A percentile compares a stretch with the other conserved stretches of the same genome.
Conservation (phyloP, 2,329 filamentous ascomycete species). For the Pezizomycotina sp. region DNA sequence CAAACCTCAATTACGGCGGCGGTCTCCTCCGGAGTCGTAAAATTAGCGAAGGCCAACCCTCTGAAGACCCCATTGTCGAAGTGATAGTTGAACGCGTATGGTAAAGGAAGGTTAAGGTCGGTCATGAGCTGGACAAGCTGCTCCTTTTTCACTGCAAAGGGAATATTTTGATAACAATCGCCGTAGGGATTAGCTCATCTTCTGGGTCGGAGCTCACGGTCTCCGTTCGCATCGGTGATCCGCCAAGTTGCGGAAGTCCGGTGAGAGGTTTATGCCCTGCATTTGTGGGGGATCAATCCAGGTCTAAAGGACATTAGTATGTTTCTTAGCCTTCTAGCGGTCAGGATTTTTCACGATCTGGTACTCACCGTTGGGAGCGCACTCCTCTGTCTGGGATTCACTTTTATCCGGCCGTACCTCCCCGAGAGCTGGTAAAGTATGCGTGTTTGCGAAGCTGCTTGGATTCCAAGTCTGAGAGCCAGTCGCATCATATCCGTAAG, state of each 20-base stretch:
- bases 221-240: constrained; percentile 31
- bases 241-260: constrained; percentile 27
- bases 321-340: background rate
- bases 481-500: constrained; percentile 49
- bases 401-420: constrained; percentile 32
- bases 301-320: constrained; percentile 18
- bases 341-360: constrained; percentile 2
- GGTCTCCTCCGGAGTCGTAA: constrained; percentile 88
- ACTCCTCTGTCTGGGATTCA: constrained; percentile 23
- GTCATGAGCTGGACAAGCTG: constrained; percentile 87
- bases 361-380: constrained; percentile 24
- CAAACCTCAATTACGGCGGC: constrained; percentile 81
- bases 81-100: constrained; percentile 98
- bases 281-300: constrained; percentile 26
- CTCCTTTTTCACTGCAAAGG: constrained; percentile 95
- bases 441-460: too few species aligned
- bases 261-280: constrained; percentile 29
- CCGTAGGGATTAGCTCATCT: constrained; percentile 90
- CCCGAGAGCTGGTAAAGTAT: too few species aligned
- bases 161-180: constrained; percentile 99
- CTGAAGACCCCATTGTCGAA: constrained; percentile 97
- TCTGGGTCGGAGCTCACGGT: constrained; percentile 33
- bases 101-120: constrained; percentile 78
- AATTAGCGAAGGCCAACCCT: constrained; percentile 93
- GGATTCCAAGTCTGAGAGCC: constrained; percentile 68